Conservation (phyloP, 495 filamentous ascomycete species). For the Penicillium lividum region DNA sequence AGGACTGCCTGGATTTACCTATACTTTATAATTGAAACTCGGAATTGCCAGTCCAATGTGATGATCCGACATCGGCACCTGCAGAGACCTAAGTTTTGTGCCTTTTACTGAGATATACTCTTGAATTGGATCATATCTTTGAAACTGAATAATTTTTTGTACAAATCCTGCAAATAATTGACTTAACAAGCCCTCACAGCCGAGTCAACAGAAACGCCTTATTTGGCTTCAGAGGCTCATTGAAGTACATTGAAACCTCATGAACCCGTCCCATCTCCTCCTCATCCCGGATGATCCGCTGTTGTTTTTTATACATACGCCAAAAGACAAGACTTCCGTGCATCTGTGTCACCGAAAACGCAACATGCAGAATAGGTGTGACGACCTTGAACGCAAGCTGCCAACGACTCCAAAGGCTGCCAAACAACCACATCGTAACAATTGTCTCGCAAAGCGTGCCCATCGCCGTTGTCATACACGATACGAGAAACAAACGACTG, state of each 20-base stretch:
- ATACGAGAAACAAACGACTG: conserved; percentile 39
- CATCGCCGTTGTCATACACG: conserved; percentile 40
- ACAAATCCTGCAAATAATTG: background rate
- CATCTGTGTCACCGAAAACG: conserved; percentile 46
- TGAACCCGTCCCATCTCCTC: background rate
- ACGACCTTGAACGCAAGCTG: conserved; percentile 49
- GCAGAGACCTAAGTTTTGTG: too few species aligned
- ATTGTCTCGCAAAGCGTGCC: conserved; percentile 48
- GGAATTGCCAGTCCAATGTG: too few species aligned
- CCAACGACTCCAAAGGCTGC: conserved; percentile 47
- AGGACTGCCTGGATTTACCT: conserved; percentile 14
- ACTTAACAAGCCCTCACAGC: background rate
- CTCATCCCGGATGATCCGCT: conserved; percentile 21
- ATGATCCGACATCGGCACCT: too few species aligned
- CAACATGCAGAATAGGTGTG: conserved; percentile 49
- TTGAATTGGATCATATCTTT: too few species aligned
- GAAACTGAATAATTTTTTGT: background rate
- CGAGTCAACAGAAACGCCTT: background rate
- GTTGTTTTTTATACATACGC: conserved; percentile 41
- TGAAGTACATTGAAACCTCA: background rate
- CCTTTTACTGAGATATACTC: too few species aligned
- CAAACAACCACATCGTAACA: conserved; percentile 52
- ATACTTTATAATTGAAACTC: conserved; percentile 3
- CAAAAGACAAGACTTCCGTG: conserved; percentile 49
- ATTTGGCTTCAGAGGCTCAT: background rate